Evolutionary conservation across 371 early-diverging fungal species (phyloP).

Genomic region (Zopfochytrium polystomum): DNA sequence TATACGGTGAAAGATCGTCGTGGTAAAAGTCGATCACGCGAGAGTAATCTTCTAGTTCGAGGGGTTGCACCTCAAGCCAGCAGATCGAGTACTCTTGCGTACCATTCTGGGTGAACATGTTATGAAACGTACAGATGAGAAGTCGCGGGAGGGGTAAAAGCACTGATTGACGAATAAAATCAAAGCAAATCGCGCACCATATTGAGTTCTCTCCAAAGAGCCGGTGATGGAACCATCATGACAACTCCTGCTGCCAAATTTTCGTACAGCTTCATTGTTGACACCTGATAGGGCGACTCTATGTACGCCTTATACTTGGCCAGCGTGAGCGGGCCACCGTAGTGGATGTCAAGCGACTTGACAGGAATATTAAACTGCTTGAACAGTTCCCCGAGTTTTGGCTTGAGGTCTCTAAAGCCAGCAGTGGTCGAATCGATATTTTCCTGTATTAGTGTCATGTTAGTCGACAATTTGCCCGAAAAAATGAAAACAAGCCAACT

Average conservation of each 20-base stretch:
- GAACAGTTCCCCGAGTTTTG: background rate
- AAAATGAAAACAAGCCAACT: too few species aligned
- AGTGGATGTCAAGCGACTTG: conserved; percentile 6
- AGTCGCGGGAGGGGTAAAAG: too few species aligned
- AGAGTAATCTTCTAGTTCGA: background rate
- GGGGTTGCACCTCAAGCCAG: background rate
- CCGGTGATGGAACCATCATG: conserved; percentile 10
- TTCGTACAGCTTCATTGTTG: conserved; percentile 27
- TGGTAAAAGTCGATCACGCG: conserved; percentile 9
- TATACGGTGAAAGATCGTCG: conserved; percentile 10
- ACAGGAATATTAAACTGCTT: background rate
- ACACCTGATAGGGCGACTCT: conserved; percentile 25
- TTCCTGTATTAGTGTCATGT: too few species aligned
- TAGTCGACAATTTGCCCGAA: too few species aligned
- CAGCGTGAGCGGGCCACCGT: conserved; percentile 24
- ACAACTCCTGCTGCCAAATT: conserved; percentile 24
- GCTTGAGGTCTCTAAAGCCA: background rate
- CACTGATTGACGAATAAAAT: background rate
- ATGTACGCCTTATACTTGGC: conserved; percentile 18
- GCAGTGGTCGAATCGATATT: too few species aligned
- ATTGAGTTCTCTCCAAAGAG: conserved; percentile 15
- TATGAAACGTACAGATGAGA: too few species aligned
- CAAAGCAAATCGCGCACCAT: conserved; percentile 3
- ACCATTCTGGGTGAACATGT: background rate
- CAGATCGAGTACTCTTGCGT: background rate